Evolutionary conservation across 2,329 filamentous ascomycete genomes (phyloP).

Genomic region (Pseudogymnoascus sp.): DNA sequence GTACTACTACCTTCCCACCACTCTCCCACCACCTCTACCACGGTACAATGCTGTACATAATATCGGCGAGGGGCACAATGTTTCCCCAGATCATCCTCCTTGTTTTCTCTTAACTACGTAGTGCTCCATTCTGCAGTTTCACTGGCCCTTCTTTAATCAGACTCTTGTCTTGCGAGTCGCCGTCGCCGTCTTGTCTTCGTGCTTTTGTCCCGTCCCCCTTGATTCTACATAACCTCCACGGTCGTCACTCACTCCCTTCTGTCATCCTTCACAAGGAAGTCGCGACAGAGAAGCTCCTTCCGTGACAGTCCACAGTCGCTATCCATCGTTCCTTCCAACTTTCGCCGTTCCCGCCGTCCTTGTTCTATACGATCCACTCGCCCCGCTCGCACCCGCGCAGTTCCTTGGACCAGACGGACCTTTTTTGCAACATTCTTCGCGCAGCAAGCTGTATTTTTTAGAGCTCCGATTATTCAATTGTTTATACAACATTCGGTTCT

Average conservation of each 20-base stretch:
- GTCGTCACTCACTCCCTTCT: neutral
- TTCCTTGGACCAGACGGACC: neutral
- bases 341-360: neutral
- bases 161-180: neutral
- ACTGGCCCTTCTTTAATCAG: neutral
- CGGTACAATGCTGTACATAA: neutral
- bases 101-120: slow-evolving; percentile 2
- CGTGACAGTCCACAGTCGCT: neutral
- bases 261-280: neutral
- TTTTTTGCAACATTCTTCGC: neutral
- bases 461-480: neutral
- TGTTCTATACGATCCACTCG: neutral
- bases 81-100: neutral
- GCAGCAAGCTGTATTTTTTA: neutral
- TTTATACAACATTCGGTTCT: neutral
- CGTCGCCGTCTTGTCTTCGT: neutral
- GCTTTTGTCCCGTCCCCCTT: neutral
- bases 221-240: neutral
- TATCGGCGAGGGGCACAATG: neutral
- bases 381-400: neutral
- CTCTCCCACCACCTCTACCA: neutral
- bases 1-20: neutral
- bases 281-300: neutral
- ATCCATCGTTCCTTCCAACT: neutral
- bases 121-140: neutral